phyloP scores from a whole-genome alignment of 495 filamentous ascomycete species.

The Penicillium bovifimosum region DNA sequence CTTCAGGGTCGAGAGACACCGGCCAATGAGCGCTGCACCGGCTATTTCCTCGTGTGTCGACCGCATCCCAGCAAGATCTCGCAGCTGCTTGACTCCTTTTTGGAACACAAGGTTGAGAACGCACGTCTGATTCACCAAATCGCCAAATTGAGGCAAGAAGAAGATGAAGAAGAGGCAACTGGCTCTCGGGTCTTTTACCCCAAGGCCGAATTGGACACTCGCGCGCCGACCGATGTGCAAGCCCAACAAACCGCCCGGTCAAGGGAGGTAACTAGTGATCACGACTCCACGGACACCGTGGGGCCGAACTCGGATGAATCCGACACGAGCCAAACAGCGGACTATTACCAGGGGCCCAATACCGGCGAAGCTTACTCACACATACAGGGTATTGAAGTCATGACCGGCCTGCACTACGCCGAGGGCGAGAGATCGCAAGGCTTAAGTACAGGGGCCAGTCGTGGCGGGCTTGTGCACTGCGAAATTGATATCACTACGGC shows the following conservation, averaged over 20 bases:
- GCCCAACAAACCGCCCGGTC: constrained; percentile 1
- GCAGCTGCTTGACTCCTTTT: constrained; percentile 79
- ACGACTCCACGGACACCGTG: constrained; percentile 42
- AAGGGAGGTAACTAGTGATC: constrained; percentile 19
- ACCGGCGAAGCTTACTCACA: constrained; percentile 68
- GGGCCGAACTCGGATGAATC: constrained; percentile 65
- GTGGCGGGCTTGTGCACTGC: constrained; percentile 74
- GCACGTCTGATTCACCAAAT: constrained; percentile 81
- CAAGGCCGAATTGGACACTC: constrained; percentile 6
- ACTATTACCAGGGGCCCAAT: constrained; percentile 68
- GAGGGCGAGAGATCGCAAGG: constrained; percentile 87
- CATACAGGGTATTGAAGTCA: constrained; percentile 86
- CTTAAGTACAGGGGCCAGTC: constrained; percentile 78
- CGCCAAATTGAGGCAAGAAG: constrained; percentile 77
- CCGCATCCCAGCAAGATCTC: constrained; percentile 89
- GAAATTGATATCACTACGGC: constrained; percentile 83
- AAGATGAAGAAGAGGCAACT: constrained; percentile 72
- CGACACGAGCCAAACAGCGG: constrained; percentile 58
- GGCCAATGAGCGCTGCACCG: constrained; percentile 66
- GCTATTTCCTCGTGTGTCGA: constrained; percentile 89
- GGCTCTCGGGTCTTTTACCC: constrained; percentile 14
- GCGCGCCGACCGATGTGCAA: background rate
- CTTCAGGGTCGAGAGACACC: constrained; percentile 45
- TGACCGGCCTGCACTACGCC: constrained; percentile 82
- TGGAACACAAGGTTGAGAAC: constrained; percentile 98